A percentile compares a stretch with the other conserved stretches of the same genome.
Conservation (phyloP, 2,329 filamentous ascomycete species). For the Botrytis fabae region DNA sequence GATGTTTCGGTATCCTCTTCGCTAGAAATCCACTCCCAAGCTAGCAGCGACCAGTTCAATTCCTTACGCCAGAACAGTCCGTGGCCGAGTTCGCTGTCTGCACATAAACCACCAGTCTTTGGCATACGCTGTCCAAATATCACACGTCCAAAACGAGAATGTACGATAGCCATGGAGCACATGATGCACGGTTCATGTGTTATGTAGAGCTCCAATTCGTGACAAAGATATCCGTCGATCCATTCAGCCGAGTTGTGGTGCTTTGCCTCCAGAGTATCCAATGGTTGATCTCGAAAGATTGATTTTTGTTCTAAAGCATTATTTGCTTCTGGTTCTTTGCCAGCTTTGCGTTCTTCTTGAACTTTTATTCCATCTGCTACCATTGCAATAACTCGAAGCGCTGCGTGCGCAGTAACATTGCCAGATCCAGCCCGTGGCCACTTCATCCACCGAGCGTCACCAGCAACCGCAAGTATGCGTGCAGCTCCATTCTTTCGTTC, state of each 20-base stretch:
- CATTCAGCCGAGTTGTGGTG: constrained; percentile 62
- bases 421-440: constrained; percentile 53
- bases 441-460: constrained; percentile 70
- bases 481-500: constrained; percentile 47
- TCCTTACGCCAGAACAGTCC: constrained; percentile 72
- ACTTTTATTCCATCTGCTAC: constrained; percentile 60
- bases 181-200: constrained; percentile 96
- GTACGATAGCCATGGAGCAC: constrained; percentile 94
- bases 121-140: constrained; percentile 80
- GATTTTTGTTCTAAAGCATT: constrained; percentile 39
- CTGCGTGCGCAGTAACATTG: constrained; percentile 77
- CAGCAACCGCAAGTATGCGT: constrained; percentile 67
- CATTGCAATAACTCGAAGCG: constrained; percentile 79
- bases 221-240: constrained; percentile 85
- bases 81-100: constrained; percentile 68
- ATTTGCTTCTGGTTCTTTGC: constrained; percentile 33
- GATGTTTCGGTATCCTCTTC: background rate
- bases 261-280: constrained; percentile 63
- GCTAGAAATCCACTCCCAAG: constrained; percentile 59
- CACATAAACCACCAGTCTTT: constrained; percentile 77
- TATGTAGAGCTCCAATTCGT: constrained; percentile 88
- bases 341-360: constrained; percentile 32
- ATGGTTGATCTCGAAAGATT: constrained; percentile 67
- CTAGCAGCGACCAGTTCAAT: constrained; percentile 82
- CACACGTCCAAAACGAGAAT: constrained; percentile 86